Conservation (phyloP, 805 yeast genomes). For the Schizosaccharomyces octosporus region DNA sequence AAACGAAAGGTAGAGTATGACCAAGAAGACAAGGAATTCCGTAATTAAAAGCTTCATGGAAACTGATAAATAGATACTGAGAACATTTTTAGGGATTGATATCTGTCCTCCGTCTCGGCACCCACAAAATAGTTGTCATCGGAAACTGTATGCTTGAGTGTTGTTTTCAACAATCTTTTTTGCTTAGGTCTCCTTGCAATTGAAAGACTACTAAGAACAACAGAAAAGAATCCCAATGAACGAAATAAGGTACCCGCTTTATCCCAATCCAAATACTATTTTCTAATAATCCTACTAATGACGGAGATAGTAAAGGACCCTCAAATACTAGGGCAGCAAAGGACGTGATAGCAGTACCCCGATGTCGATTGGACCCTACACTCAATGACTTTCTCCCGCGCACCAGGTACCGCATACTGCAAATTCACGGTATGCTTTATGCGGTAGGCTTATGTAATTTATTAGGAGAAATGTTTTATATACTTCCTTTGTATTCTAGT, state of each 20-base stretch:
- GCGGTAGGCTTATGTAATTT: no score
- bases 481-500: no score
- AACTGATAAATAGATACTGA: conserved; percentile 36
- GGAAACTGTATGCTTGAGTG: conserved; percentile 32
- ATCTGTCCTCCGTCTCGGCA: conserved; percentile 48
- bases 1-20: conserved; percentile 50
- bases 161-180: conserved; percentile 40
- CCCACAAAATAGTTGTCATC: conserved; percentile 66
- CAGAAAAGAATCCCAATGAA: conserved; percentile 27
- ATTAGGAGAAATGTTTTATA: no score
- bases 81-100: conserved; percentile 32
- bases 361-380: conserved; percentile 26
- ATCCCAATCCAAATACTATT: conserved; percentile 53
- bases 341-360: conserved; percentile 55
- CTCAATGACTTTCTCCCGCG: no score
- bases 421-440: no score
- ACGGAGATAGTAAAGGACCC: conserved; percentile 71
- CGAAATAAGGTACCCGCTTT: conserved; percentile 53
- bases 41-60: conserved; percentile 40
- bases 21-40: conserved; percentile 49
- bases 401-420: no score
- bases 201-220: conserved; percentile 18
- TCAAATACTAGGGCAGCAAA: conserved; percentile 51
- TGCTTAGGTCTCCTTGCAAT: conserved; percentile 45
- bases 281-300: conserved; percentile 39